Percentiles rank a stretch among this genome's conserved stretches.
Conservation (phyloP, 2,329 filamentous ascomycete genomes). For the Zalaria obscura region DNA sequence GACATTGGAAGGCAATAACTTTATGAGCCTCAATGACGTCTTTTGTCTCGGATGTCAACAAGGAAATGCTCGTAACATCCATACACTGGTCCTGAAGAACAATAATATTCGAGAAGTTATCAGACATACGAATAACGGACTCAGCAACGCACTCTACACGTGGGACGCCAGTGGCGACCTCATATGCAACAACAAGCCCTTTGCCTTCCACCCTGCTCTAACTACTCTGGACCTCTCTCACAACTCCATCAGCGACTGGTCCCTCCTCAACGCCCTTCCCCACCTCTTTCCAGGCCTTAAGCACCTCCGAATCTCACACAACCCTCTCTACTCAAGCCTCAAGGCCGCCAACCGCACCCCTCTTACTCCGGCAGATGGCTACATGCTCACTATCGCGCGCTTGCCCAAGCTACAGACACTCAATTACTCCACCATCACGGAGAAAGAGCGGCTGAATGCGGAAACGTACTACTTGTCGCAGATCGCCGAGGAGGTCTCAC, state of each 20-base stretch:
- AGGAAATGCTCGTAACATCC: conserved; percentile 14
- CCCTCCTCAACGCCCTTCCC: conserved; percentile 56
- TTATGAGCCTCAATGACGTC: conserved; percentile 45
- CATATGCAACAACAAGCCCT: conserved; percentile 1
- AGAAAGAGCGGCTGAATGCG: conserved; percentile 67
- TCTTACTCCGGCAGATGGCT: conserved; percentile 58
- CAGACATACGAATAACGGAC: too few species aligned
- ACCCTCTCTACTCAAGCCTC: conserved; percentile 62
- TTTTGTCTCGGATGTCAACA: conserved; percentile 14
- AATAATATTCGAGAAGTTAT: conserved; percentile 30
- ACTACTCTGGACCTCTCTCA: conserved; percentile 29
- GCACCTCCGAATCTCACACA: conserved; percentile 68
- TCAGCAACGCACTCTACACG: too few species aligned
- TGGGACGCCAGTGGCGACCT: too few species aligned
- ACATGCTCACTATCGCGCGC: conserved; percentile 76
- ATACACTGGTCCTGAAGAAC: conserved; percentile 50
- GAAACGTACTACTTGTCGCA: conserved; percentile 87
- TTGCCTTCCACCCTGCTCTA: conserved; percentile 18
- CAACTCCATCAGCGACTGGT: conserved; percentile 44
- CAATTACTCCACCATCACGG: conserved; percentile 56
- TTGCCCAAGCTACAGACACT: conserved; percentile 52
- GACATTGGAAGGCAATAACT: conserved; percentile 59
- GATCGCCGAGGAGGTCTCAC: conserved; percentile 61
- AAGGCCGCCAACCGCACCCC: conserved; percentile 23
- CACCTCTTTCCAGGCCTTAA: conserved; percentile 56